A percentile compares a stretch with the other conserved stretches of the same genome.
These are phyloP conservation scores for Paramecium primaurelia DNA, from an alignment of 73 alveolate genomes.

Conservation along the genomic window DNA sequence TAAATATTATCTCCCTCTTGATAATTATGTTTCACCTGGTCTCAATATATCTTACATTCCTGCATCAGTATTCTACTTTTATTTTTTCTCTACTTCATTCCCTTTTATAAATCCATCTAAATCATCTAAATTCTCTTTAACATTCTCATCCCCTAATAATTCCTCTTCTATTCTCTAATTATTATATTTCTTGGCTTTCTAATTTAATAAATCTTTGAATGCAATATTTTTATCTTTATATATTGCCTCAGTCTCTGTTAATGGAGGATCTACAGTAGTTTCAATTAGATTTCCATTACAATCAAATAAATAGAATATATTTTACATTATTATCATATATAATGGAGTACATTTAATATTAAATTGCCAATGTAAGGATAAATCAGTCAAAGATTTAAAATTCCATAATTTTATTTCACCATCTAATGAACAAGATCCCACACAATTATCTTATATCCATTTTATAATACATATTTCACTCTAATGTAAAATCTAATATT, in stretches of 20 bases:
- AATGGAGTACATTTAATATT: neutral
- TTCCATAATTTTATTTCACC: conserved; percentile 14
- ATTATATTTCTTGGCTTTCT: neutral
- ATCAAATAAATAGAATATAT: neutral
- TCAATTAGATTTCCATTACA: neutral
- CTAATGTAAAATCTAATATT: neutral
- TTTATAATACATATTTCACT: neutral
- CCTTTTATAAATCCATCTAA: neutral
- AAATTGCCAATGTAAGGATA: neutral
- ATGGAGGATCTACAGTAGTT: neutral
- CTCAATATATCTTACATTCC: conserved; percentile 1
- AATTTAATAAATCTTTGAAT: neutral
- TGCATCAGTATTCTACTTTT: neutral
- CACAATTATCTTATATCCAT: conserved; percentile 24
- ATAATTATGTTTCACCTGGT: neutral
- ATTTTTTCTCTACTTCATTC: neutral
- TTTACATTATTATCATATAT: neutral
- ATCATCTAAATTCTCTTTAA: neutral
- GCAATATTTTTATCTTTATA: neutral
- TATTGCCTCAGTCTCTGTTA: neutral
- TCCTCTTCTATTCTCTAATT: neutral
- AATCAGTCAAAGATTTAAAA: neutral
- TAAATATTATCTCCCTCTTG: conserved; percentile 4
- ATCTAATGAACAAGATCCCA: neutral
- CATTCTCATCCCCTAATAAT: neutral